Base-by-base conservation (phyloP, 139 green algal species). In the Gonium pectorale region DNA sequence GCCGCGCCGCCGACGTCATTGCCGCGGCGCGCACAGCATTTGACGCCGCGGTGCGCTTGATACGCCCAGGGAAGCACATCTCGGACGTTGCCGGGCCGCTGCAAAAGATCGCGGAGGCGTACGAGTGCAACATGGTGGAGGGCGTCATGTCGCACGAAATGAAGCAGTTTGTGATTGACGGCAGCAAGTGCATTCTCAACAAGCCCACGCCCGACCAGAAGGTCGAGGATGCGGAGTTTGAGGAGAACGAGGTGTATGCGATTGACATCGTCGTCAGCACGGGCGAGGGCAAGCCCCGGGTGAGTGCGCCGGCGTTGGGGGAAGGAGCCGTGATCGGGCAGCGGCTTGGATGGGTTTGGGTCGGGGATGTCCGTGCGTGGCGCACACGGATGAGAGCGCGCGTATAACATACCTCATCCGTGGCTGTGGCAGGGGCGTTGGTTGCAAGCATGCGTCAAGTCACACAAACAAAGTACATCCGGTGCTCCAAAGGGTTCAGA, bases 81-180 rank as follows among this genome's bases (percentile, higher is more conserved):
- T 83, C 90, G 38, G 96, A 98, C 26, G 96, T 99, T 54, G 80
- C 92, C 13, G 72, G 88, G 15, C 73, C 89, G 31, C 90, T 99
- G 66, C 83, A 90, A 43, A 93, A 94, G 69, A 91, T 97, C 27
- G 93, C 93, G 2, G 94, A 98, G 90, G 92, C 94, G 5, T 99
- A 97, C 83, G 96, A 94, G 56, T 96, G 93, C 90, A 94, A 93
- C 62, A 69, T 99, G 74, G 95, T 99, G 52, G 97, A 99, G 90
- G 97, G 96, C n/a, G 97, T 99, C 33, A 91, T 93, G 80, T 90
- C 86, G 38, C 96, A 99, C 89, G 86, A 99, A 87, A 96, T 99
- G 94, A 99, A 98, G 91, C 96, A 96, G 79, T 99, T 98, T 83
- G 89, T 99, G 31, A 99, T 99, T 51, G 97, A 99, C 86, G 97